phyloP scores from a whole-genome alignment of 2,329 filamentous ascomycete species.

The Ceratocystis huliohia region DNA sequence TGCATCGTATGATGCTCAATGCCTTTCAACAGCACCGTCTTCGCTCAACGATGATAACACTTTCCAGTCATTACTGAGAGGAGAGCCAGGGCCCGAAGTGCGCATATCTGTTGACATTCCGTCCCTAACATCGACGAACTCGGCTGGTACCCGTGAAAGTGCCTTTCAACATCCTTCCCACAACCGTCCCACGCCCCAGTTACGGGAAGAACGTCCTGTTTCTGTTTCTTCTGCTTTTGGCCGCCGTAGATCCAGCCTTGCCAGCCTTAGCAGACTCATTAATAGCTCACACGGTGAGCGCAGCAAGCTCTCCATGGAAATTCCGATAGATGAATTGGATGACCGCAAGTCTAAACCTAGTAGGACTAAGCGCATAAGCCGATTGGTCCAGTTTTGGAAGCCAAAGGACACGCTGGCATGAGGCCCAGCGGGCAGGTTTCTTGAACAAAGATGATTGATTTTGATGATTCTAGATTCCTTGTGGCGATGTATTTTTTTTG shows the following conservation, averaged over 20 bases:
- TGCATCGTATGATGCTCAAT: conserved; percentile 57
- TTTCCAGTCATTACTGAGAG: conserved; percentile 58
- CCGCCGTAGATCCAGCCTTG: conserved; percentile 61
- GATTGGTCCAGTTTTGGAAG: conserved; percentile 71
- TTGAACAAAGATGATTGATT: background rate
- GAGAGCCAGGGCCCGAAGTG: conserved; percentile 59
- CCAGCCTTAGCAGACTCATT: conserved; percentile 63
- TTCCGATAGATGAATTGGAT: conserved; percentile 42
- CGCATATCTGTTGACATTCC: conserved; percentile 62
- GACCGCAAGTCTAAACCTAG: conserved; percentile 47
- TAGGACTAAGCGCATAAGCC: conserved; percentile 57
- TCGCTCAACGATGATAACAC: conserved; percentile 59
- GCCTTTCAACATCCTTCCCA: conserved; percentile 30
- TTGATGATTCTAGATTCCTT: background rate
- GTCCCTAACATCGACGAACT: conserved; percentile 61
- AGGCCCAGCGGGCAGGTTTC: background rate
- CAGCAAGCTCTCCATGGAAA: conserved; percentile 61
- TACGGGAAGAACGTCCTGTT: conserved; percentile 46
- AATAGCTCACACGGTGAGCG: conserved; percentile 61
- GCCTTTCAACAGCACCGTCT: conserved; percentile 62
- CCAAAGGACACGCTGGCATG: conserved; percentile 30
- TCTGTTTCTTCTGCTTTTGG: conserved; percentile 53
- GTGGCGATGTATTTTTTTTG: background rate
- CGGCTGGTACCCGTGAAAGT: conserved; percentile 62
- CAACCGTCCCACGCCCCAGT: conserved; percentile 32